These are phyloP conservation scores for Eucalyptus decipiens DNA, from an alignment of 345 rosid genomes.

Conservation along the genomic window DNA sequence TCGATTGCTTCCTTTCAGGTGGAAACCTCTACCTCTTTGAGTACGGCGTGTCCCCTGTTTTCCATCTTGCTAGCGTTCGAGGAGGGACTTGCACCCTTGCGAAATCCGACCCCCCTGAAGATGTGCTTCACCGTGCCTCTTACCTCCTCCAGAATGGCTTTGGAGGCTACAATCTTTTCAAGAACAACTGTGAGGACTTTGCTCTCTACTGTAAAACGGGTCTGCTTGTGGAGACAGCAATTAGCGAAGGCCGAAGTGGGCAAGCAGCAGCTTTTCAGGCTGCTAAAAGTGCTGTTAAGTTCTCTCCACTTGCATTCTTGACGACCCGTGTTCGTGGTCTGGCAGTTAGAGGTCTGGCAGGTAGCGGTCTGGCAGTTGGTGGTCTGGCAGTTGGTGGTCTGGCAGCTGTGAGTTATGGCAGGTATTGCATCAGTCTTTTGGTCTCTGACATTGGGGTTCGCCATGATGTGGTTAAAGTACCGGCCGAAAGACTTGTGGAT, in stretches of 20 bases:
- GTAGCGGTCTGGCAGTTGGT: too few species aligned
- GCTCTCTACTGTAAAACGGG: constrained; percentile 73
- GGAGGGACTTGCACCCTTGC: constrained; percentile 83
- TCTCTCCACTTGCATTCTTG: constrained; percentile 27
- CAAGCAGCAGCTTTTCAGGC: constrained; percentile 54
- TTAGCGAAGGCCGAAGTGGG: constrained; percentile 55
- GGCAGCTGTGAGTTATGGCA: constrained; percentile 14
- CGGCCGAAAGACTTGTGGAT: too few species aligned
- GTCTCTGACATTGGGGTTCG: constrained; percentile 44
- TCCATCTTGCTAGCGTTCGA: constrained; percentile 38
- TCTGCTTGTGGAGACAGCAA: constrained; percentile 20
- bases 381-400: constrained; percentile 22
- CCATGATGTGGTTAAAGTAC: neutral
- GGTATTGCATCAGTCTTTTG: constrained; percentile 26
- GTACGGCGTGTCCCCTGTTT: constrained; percentile 26
- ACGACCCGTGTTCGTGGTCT: constrained; percentile 15
- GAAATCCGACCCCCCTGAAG: constrained; percentile 35
- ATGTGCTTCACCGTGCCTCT: constrained; percentile 43
- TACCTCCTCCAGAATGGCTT: constrained; percentile 55
- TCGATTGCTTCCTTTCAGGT: constrained; percentile 58
- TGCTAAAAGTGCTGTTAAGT: constrained; percentile 14
- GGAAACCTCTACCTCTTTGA: constrained; percentile 50
- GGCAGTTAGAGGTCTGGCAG: constrained; percentile 14
- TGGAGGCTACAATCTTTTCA: constrained; percentile 46
- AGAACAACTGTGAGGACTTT: constrained; percentile 72